Percentiles rank a stretch among this genome's conserved stretches.
These are phyloP conservation scores for Mucor lusitanicus DNA, from an alignment of 371 early-diverging fungal species.

Conservation along the genomic window DNA sequence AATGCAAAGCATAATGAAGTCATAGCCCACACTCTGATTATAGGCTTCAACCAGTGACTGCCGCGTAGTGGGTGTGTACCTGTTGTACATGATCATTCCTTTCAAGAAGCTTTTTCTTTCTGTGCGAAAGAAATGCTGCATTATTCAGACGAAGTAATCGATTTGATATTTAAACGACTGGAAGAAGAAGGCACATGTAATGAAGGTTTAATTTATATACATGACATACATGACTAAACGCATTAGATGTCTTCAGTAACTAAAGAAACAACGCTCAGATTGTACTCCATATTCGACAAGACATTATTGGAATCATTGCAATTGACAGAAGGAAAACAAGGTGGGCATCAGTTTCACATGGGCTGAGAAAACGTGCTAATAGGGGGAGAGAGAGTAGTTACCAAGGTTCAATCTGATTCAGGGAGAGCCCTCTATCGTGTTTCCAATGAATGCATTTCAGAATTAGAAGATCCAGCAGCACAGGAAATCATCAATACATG, in stretches of 20 bases:
- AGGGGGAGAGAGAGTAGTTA: conserved; percentile 4
- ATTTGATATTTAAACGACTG: background rate
- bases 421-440: conserved; percentile 24
- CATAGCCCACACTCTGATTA: background rate
- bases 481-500: conserved; percentile 13
- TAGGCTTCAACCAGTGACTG: background rate
- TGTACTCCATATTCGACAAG: conserved; percentile 13
- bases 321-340: conserved; percentile 25
- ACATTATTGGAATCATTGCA: conserved; percentile 25
- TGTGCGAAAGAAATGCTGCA: background rate
- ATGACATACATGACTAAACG: background rate
- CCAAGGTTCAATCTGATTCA: conserved; percentile 13
- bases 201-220: background rate
- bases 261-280: conserved; percentile 11
- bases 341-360: background rate
- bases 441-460: conserved; percentile 9
- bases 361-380: background rate
- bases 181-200: background rate
- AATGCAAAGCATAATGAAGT: background rate
- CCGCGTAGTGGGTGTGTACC: background rate
- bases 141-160: background rate
- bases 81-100: background rate
- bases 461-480: background rate
- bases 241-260: conserved; percentile 5
- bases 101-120: background rate